These are phyloP conservation scores for Aspergillus sp. DNA, from an alignment of 2,329 filamentous ascomycete genomes.

Conservation along the genomic window DNA sequence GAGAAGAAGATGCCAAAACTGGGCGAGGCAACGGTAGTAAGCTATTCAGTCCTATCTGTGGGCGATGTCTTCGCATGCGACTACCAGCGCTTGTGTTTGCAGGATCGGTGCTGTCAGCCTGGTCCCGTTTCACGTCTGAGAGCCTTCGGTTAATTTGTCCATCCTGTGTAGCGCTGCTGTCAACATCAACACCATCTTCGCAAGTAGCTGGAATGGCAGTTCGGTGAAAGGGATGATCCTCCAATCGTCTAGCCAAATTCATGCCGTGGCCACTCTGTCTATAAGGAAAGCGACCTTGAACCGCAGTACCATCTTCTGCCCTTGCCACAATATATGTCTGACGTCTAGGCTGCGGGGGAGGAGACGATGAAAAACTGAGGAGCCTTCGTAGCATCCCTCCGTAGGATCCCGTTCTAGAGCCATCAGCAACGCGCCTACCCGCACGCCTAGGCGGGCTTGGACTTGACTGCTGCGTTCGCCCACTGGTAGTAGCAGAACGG, in stretches of 20 bases:
- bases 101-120: background rate
- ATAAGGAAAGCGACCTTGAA: slow-evolving; percentile 43
- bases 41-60: background rate
- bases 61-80: background rate
- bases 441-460: background rate
- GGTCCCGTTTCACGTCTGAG: background rate
- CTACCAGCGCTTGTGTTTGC: background rate
- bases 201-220: slow-evolving; percentile 28
- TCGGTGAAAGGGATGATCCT: slow-evolving; percentile 41
- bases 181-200: slow-evolving; percentile 6
- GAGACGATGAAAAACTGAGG: slow-evolving; percentile 28
- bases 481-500: slow-evolving; percentile 12
- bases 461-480: slow-evolving; percentile 12
- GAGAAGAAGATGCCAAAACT: background rate
- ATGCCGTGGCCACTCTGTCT: slow-evolving; percentile 46
- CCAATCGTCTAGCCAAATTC: slow-evolving; percentile 29
- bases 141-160: background rate
- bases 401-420: slow-evolving; percentile 23
- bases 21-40: background rate
- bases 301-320: slow-evolving; percentile 44
- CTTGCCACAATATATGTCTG: slow-evolving; percentile 33
- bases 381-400: slow-evolving; percentile 32
- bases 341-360: slow-evolving; percentile 13
- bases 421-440: background rate
- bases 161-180: background rate